A percentile compares a stretch with the other conserved stretches of the same genome.
phyloP scores from a whole-genome alignment of 257 asterid species.

The Primulina huaijiensis region DNA sequence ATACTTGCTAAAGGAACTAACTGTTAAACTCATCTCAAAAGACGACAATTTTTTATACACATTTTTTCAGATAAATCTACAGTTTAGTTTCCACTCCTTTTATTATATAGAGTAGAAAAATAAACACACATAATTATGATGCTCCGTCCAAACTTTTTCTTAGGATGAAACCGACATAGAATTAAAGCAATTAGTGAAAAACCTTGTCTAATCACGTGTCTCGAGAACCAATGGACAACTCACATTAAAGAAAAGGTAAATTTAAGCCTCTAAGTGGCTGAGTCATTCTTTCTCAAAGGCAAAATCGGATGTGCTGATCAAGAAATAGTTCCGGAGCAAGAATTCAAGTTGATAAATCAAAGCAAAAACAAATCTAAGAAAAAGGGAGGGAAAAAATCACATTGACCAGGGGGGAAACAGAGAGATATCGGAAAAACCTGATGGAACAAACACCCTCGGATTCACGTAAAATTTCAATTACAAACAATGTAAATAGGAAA shows the following conservation, averaged over 20 bases:
- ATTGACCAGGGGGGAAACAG: not conserved
- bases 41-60: not conserved
- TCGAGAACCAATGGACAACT: not conserved
- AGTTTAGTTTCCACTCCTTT: not conserved
- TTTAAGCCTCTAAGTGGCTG: not conserved
- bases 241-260: not conserved
- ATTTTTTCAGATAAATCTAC: slow-evolving; percentile 2
- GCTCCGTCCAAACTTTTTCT: not conserved
- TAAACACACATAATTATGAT: not conserved
- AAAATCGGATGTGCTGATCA: not conserved
- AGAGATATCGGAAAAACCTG: not conserved
- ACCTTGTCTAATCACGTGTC: not conserved
- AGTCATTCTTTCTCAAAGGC: not conserved
- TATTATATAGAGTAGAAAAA: not conserved
- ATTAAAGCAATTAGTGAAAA: not conserved
- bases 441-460: not conserved
- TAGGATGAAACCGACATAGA: not conserved
- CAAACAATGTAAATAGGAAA: not conserved
- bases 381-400: not conserved
- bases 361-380: not conserved
- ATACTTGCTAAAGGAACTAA: not conserved
- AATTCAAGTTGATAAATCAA: slow-evolving; percentile 12
- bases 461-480: slow-evolving; percentile 7
- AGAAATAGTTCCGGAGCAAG: not conserved
- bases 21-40: not conserved